These are phyloP conservation scores for Picochlorum sp. DNA, from an alignment of 139 green algal genomes.

Conservation along the genomic window DNA sequence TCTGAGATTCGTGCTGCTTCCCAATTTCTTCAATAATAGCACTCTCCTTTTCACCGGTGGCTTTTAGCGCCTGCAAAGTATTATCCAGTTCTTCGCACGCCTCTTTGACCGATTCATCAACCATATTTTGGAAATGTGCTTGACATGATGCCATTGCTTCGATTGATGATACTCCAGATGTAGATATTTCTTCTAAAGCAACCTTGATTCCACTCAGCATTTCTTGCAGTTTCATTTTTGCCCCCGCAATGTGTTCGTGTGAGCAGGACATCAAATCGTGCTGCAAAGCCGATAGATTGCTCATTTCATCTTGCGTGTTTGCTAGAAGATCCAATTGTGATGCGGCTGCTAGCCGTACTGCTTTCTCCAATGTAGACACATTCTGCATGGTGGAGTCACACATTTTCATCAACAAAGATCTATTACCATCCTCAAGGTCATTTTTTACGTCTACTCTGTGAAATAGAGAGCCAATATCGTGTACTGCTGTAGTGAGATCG, in stretches of 20 bases:
- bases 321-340: slow-evolving; percentile 18
- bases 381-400: not conserved
- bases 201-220: not conserved
- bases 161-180: slow-evolving; percentile 5
- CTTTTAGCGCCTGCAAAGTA: slow-evolving; percentile 5
- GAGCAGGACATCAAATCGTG: not conserved
- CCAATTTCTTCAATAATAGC: slow-evolving; percentile 6
- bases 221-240: not conserved
- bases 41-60: slow-evolving; percentile 9
- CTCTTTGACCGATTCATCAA: slow-evolving; percentile 10
- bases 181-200: slow-evolving; percentile 6
- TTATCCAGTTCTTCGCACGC: slow-evolving; percentile 1
- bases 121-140: not conserved
- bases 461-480: slow-evolving; percentile 19
- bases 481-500: slow-evolving; percentile 10
- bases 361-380: slow-evolving; percentile 15
- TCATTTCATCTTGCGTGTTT: not conserved
- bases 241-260: not conserved
- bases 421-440: slow-evolving; percentile 25
- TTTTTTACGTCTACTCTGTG: slow-evolving; percentile 18
- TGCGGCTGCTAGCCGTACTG: slow-evolving; percentile 6
- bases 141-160: slow-evolving; percentile 15
- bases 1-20: not conserved
- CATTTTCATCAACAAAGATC: slow-evolving; percentile 15
- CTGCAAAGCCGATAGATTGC: not conserved